A percentile compares a stretch with the other conserved stretches of the same genome.
phyloP scores from a whole-genome alignment of 2,329 filamentous ascomycete species.

The Thelonectria blattea region DNA sequence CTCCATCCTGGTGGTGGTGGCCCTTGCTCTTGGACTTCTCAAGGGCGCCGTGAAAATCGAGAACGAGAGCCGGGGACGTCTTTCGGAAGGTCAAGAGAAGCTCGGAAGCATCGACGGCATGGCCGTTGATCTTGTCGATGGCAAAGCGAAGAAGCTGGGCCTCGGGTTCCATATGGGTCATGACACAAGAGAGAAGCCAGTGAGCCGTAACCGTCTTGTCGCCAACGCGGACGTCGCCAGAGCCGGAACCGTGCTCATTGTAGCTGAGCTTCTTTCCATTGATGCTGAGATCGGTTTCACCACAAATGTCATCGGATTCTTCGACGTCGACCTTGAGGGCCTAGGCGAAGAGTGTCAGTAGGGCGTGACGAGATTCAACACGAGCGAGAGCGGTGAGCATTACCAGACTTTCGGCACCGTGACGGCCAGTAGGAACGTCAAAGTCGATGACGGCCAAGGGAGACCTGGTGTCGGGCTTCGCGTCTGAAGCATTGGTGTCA shows the following conservation, averaged over 20 bases:
- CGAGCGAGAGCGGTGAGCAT: background rate
- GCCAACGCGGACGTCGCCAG: conserved; percentile 49
- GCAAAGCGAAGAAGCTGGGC: conserved; percentile 54
- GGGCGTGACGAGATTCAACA: background rate
- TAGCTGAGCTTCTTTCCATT: conserved; percentile 52
- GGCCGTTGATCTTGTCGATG: conserved; percentile 51
- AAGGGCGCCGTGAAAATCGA: conserved; percentile 48
- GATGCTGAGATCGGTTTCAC: conserved; percentile 52
- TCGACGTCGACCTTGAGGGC: conserved; percentile 53
- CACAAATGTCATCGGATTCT: conserved; percentile 54
- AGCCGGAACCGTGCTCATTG: conserved; percentile 48
- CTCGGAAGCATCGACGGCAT: conserved; percentile 44
- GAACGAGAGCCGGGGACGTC: conserved; percentile 49
- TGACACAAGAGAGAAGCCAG: conserved; percentile 55
- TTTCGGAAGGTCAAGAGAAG: conserved; percentile 56
- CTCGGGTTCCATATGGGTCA: conserved; percentile 46
- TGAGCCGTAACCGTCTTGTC: conserved; percentile 47
- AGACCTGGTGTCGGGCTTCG: background rate
- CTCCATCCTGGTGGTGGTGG: conserved; percentile 3
- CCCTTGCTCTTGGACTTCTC: conserved; percentile 13
- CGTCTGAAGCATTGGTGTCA: background rate
- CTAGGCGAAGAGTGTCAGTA: conserved; percentile 28
- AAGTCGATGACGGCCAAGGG: conserved; percentile 17
- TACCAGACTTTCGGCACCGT: conserved; percentile 15
- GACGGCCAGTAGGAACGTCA: conserved; percentile 9